Evolutionary conservation across 257 asterid genomes (phyloP), one percentile per base, ranked within the genome.

Genomic region (Solanum megistacrolobum): DNA sequence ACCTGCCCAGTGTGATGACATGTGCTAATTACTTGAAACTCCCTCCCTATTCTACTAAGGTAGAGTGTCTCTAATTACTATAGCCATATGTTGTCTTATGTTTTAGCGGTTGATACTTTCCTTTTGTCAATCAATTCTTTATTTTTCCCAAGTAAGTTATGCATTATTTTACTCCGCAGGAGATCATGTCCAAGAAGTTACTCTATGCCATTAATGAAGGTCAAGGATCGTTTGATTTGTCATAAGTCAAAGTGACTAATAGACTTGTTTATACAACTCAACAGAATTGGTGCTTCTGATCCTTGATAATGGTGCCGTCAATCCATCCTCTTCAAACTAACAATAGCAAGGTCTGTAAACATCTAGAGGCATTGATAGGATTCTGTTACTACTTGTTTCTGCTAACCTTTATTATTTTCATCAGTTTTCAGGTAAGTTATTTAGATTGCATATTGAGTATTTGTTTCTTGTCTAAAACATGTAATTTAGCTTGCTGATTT

Each of bases 21-120:
- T 97, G 99, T 93, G 99, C 99, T 25, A 97, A 97, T 93, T 97
- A 97, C 92, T 93, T 97, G 93, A 97, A 97, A 94, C 99, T 97
- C 90, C 99, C 99, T 74, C 98, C 99, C 12, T 97, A 97, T 89
- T 96, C 99, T 72, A 92, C 95, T 55, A 97, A 97, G 99, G 99
- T 96, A 36, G 12, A 91, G 38, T 34, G 32, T 16, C 29, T 86
- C 23, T 43, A 12, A 41, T 27, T 79, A 27, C 65, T 27, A 7
- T 43, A 5, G 66, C 25, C 65, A 13, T 27, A 25, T 41, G 65
- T 46, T 79, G 38, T 7, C 62, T 66, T n/a, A 41, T 25, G 65
- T 12, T 41, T 43, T 78, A 52, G 62, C 14, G 3, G 14, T 41
- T 78, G 65, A 41, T 41, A 79, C 21, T 79, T 43, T 7, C 73